Conservation (phyloP, 2,329 filamentous ascomycete species). For the Stachybotrys elegans region DNA sequence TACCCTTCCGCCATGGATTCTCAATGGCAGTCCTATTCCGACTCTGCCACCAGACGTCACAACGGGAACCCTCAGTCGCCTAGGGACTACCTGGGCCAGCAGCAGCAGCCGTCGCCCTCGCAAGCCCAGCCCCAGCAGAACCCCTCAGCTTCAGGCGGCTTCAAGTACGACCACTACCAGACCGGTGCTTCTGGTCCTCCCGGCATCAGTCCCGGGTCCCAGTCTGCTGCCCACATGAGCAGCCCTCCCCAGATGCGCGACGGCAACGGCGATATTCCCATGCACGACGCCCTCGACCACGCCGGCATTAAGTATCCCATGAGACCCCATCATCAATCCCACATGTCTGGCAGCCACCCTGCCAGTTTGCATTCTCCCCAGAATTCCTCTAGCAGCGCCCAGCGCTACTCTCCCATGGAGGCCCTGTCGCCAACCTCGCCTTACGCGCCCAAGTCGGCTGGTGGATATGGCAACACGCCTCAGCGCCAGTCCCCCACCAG, state of each 20-base stretch:
- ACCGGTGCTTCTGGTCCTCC: constrained; percentile 20
- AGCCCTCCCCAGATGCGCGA: constrained; percentile 57
- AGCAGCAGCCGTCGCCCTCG: constrained; percentile 29
- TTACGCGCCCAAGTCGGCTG: constrained; percentile 61
- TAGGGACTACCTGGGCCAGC: constrained; percentile 39
- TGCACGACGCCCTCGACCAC: constrained; percentile 85
- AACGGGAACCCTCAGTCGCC: constrained; percentile 45
- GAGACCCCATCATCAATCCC: constrained; percentile 71
- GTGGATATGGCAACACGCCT: constrained; percentile 48
- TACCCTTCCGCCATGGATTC: constrained; percentile 38
- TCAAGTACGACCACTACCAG: constrained; percentile 66
- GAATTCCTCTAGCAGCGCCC: constrained; percentile 72
- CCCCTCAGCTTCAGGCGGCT: constrained; percentile 44
- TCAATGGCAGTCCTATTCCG: constrained; percentile 64
- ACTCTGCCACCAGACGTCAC: constrained; percentile 61
- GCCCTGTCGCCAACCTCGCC: constrained; percentile 74
- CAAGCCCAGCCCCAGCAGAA: constrained; percentile 22
- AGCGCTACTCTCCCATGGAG: constrained; percentile 96
- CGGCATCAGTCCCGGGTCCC: constrained; percentile 32
- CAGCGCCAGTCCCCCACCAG: constrained; percentile 77
- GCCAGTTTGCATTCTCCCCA: constrained; percentile 66
- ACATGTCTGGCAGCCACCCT: constrained; percentile 48
- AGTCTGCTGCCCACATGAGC: constrained; percentile 53
- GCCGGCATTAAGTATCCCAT: constrained; percentile 81
- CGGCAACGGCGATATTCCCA: constrained; percentile 70